A percentile compares a stretch with the other conserved stretches of the same genome.
These are phyloP conservation scores for Fusarium abutilonis DNA, from an alignment of 2,329 filamentous ascomycete genomes.

Conservation along the genomic window DNA sequence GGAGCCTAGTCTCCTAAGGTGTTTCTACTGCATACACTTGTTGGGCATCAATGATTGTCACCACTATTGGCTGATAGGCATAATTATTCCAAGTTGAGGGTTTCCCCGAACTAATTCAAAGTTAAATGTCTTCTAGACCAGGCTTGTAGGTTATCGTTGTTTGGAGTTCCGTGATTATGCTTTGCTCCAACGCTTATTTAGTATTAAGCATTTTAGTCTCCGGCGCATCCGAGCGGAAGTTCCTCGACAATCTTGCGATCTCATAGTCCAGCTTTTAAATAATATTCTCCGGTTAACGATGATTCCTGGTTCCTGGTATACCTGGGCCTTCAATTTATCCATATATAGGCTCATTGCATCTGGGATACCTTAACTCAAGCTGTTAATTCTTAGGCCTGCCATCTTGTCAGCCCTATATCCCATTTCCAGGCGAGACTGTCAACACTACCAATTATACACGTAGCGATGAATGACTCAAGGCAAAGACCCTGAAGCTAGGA, in stretches of 20 bases:
- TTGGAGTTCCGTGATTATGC: background rate
- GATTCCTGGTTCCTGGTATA: background rate
- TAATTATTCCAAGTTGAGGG: constrained; percentile 4
- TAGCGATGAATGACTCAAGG: background rate
- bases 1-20: background rate
- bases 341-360: background rate
- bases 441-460: constrained; percentile 10
- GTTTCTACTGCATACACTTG: background rate
- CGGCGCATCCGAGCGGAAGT: background rate
- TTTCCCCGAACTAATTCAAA: background rate
- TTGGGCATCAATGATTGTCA: background rate
- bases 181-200: constrained; percentile 6
- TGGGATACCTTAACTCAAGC: background rate
- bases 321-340: background rate
- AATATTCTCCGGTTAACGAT: background rate
- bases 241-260: background rate
- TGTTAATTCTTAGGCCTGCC: background rate
- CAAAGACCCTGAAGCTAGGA: constrained; percentile 1
- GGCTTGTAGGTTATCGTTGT: background rate
- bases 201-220: constrained; percentile 1
- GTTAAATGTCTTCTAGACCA: background rate
- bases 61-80: background rate
- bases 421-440: background rate
- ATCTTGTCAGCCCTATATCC: background rate
- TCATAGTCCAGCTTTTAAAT: background rate